Evolutionary conservation across 176 grass and related monocot genomes (phyloP).

Genomic region (bread wheat (Triticum aestivum)): IWGSC_CS_RefSeq_v2.1 NC_057812.1:52791826-52792325

Average conservation of each 20-base stretch:
- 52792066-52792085: neutral
- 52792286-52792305: neutral
- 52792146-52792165: neutral
- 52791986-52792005: neutral
- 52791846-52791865: neutral
- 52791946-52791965: neutral
- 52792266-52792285: neutral
- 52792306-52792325: neutral
- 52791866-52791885: neutral
- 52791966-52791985: neutral
- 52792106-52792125: neutral
- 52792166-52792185: neutral
- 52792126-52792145: neutral
- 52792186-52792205: neutral
- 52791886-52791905: neutral
- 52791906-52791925: neutral
- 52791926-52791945: neutral
- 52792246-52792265: neutral
- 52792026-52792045: too few relatives aligned
- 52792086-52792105: neutral
- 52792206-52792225: neutral
- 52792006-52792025: neutral
- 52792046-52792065: neutral
- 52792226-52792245: neutral
- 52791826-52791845: constrained; percentile 23